Base-by-base conservation (phyloP, 345 rosid genomes). In the Pistacia vera region DNA sequence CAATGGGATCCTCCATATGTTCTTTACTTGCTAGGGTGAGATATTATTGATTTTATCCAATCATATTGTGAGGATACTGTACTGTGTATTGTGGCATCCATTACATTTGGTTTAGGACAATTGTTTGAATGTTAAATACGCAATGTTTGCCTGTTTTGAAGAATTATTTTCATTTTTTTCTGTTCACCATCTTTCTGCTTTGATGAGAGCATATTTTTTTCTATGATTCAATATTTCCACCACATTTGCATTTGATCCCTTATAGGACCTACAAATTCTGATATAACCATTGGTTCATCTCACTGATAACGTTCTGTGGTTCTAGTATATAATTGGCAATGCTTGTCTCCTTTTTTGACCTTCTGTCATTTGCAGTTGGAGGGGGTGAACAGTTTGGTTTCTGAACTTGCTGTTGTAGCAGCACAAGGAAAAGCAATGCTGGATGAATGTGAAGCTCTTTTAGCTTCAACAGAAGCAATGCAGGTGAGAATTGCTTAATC, bases 1-100 rank as follows among this genome's bases (percentile, higher is more conserved):
- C 92, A 59, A 90, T 92, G 86, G 97, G 94, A 89, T 87, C 90
- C 48, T 89, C 94, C 75, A 86, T 90, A 74, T 86, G 88, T 79
- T 83, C 91, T 73, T 85, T 88, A 75, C 88, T 83, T 64, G 85
- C 94, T 33, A 89, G 83, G 93, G 99, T 94, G 65, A 86, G 95
- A 63, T 80, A 28, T 44, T 57, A 3, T n/a, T 3, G 71, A 11
- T 49, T n/a, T 36, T 51, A 51, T 77, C 28, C 22, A 9, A 49
- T 70, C 9, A 11, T 30, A 22, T 63, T 33, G 25, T 59, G 7
- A 59, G 33, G 33, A 30, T 30, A 30, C 33, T 30, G 33, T 30
- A 1, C 0, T 30, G 33, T 30, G 1, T 30, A 30, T 30, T 30
- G 33, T 30, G 33, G 2, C 33, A 36, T 63, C 20, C 20, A 36